Evolutionary conservation across 129 eudicot species (phyloP).

Genomic region (Erigeron canadensis): DNA sequence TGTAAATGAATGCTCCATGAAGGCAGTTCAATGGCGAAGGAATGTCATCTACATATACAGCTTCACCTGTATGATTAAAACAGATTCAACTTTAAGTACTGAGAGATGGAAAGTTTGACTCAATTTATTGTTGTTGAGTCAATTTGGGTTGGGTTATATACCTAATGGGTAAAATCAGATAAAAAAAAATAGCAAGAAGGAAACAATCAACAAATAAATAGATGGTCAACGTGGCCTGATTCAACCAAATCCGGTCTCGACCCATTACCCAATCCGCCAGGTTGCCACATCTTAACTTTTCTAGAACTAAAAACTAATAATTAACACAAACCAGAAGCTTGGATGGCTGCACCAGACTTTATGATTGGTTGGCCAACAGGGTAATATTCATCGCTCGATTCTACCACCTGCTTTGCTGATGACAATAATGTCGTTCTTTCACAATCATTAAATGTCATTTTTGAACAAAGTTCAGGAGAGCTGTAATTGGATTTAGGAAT

Average conservation of each 20-base stretch:
- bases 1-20: conserved; percentile 71
- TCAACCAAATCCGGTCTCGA: not conserved
- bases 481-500: not conserved
- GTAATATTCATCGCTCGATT: conserved; percentile 57
- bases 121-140: too few relatives aligned
- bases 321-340: conserved; percentile 88
- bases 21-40: conserved; percentile 78
- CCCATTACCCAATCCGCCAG: not conserved
- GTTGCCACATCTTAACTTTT: not conserved
- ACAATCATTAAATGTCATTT: conserved; percentile 15
- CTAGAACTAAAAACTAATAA: not conserved
- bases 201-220: too few relatives aligned
- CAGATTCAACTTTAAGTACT: conserved; percentile 10
- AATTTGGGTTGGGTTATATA: too few relatives aligned
- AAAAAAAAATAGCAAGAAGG: too few relatives aligned
- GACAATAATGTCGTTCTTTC: conserved; percentile 42
- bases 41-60: conserved; percentile 81
- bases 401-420: conserved; percentile 69
- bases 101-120: too few relatives aligned
- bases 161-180: too few relatives aligned
- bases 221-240: not conserved
- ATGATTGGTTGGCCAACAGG: conserved; percentile 82
- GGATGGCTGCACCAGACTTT: conserved; percentile 80
- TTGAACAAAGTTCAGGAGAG: conserved; percentile 16
- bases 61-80: conserved; percentile 59